Percentiles rank a stretch among this genome's conserved stretches.
phyloP scores from a whole-genome alignment of 2,329 filamentous ascomycete species.

The Aspergillus piperis region DNA sequence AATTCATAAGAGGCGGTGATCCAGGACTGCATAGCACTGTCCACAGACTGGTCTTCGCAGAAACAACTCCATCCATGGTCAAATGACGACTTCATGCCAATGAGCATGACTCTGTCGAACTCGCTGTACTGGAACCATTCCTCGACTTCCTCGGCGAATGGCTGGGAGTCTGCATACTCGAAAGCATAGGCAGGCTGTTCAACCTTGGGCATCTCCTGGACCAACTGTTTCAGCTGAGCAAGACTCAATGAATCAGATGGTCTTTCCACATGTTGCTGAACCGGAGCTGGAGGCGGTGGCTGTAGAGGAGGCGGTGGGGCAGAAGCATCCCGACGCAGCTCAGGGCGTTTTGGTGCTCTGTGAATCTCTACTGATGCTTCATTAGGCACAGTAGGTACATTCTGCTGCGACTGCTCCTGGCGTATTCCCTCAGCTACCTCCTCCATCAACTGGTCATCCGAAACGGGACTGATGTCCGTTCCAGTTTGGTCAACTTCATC shows the following conservation, averaged over 20 bases:
- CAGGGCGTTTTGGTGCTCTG: conserved; percentile 33
- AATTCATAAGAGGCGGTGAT: conserved; percentile 61
- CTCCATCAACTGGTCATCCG: conserved; percentile 47
- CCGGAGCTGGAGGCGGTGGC: conserved; percentile 50
- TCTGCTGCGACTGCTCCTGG: conserved; percentile 31
- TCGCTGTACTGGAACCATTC: conserved; percentile 97
- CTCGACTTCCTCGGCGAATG: conserved; percentile 84
- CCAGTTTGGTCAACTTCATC: conserved; percentile 53
- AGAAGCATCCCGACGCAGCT: conserved; percentile 38
- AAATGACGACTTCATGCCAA: conserved; percentile 74
- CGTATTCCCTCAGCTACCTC: conserved; percentile 42
- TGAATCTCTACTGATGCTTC: conserved; percentile 18
- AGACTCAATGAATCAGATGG: conserved; percentile 72
- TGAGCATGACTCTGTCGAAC: conserved; percentile 78
- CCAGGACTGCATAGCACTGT: conserved; percentile 59
- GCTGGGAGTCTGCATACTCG: conserved; percentile 70
- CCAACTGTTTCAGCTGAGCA: conserved; percentile 70
- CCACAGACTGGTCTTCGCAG: conserved; percentile 35
- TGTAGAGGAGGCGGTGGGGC: conserved; percentile 47
- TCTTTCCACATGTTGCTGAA: conserved; percentile 38
- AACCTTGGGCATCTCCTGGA: conserved; percentile 69
- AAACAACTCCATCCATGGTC: conserved; percentile 71
- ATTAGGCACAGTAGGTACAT: conserved; percentile 12
- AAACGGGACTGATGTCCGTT: conserved; percentile 48
- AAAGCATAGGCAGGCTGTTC: conserved; percentile 83